Conservation (phyloP, 2,329 filamentous ascomycete genomes). For the Ceratocystis eucalypticola region DNA sequence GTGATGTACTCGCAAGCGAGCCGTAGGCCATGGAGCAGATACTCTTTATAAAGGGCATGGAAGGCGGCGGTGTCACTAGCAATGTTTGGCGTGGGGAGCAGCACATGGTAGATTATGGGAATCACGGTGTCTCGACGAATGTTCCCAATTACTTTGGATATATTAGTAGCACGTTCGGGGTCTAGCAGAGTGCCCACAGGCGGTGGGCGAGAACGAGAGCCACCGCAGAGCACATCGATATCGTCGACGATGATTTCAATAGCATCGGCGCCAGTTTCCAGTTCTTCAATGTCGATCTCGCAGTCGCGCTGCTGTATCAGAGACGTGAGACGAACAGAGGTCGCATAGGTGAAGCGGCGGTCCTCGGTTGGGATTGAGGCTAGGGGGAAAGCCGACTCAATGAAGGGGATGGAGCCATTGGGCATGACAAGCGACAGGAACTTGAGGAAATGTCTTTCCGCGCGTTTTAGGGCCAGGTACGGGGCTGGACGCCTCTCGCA, state of each 20-base stretch:
- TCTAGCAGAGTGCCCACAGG: slow-evolving; percentile 20
- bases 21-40: slow-evolving; percentile 46
- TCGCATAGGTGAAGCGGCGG: slow-evolving; percentile 52
- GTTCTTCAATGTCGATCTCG: slow-evolving; percentile 44
- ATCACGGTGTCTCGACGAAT: slow-evolving; percentile 50
- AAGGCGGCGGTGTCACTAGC: slow-evolving; percentile 19
- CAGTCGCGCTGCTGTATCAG: slow-evolving; percentile 34
- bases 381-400: slow-evolving; percentile 52
- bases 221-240: slow-evolving; percentile 15
- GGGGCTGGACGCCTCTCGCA: slow-evolving; percentile 36
- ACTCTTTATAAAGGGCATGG: slow-evolving; percentile 36
- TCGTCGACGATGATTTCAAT: slow-evolving; percentile 43
- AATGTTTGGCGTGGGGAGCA: slow-evolving; percentile 23
- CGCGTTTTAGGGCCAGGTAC: slow-evolving; percentile 53
- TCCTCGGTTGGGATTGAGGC: slow-evolving; percentile 47
- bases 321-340: slow-evolving; percentile 46
- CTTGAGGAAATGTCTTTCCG: slow-evolving; percentile 55
- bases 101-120: slow-evolving; percentile 43
- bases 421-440: slow-evolving; percentile 50
- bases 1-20: slow-evolving; percentile 50
- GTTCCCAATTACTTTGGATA: slow-evolving; percentile 46
- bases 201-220: slow-evolving; percentile 9
- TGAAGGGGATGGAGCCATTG: slow-evolving; percentile 39
- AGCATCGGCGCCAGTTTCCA: slow-evolving; percentile 54
- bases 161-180: slow-evolving; percentile 32